Evolutionary conservation across 345 rosid genomes (phyloP).

Genomic region (Stellera chamaejasme): DNA sequence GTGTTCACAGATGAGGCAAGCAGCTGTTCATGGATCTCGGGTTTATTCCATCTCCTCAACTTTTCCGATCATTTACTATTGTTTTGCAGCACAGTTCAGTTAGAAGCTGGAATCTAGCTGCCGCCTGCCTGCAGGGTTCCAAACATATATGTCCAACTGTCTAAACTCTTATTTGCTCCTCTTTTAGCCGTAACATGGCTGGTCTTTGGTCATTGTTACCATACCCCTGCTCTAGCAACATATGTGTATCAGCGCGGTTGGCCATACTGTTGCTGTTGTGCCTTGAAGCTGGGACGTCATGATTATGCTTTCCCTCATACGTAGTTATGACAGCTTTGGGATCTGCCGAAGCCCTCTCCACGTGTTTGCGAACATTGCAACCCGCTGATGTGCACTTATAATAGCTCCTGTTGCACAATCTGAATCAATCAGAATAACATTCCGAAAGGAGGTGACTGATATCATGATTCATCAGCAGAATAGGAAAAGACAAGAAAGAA

Average conservation of each 20-base stretch:
- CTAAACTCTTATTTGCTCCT: conserved; percentile 54
- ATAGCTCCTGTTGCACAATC: conserved; percentile 52
- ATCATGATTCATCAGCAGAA: not conserved
- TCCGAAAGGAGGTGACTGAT: not conserved
- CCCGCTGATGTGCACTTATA: conserved; percentile 82
- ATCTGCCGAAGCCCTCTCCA: conserved; percentile 89
- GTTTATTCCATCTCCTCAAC: not conserved
- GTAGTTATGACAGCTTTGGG: conserved; percentile 88
- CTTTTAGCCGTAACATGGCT: conserved; percentile 57
- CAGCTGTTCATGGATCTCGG: not conserved
- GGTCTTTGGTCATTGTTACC: conserved; percentile 48
- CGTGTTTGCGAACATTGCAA: conserved; percentile 92
- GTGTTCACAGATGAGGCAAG: conserved; percentile 6
- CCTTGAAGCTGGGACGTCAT: conserved; percentile 74
- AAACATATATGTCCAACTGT: conserved; percentile 2
- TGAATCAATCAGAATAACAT: conserved; percentile 15
- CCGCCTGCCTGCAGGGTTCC: not conserved
- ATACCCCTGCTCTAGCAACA: conserved; percentile 34
- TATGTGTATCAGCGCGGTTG: conserved; percentile 23
- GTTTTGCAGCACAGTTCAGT: conserved; percentile 5
- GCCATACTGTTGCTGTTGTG: conserved; percentile 37
- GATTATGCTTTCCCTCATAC: conserved; percentile 94
- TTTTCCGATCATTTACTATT: conserved; percentile 1
- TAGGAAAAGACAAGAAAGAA: not conserved
- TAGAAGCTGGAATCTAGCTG: conserved; percentile 8